Base-by-base conservation (phyloP, 106 monocot species). In the Dendrobium catenatum region DNA sequence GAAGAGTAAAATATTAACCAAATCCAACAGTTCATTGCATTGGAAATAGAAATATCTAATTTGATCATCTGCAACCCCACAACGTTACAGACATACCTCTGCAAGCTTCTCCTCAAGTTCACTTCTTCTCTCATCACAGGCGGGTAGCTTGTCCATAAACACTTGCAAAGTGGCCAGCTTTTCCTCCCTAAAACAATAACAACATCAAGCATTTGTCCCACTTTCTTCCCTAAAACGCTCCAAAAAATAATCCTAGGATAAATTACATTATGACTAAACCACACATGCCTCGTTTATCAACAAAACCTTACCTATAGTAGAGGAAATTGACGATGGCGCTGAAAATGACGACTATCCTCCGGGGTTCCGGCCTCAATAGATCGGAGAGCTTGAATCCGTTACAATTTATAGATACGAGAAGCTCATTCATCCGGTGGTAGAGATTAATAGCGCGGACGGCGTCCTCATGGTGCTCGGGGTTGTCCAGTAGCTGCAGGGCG, bases 311-410 rank as follows among this genome's bases (percentile, higher is more conserved):
- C 95, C 91, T 91, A 86, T 93, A 82, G 59, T 79, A 83, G 19
- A 92, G 55, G 68, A 86, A 94, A 81, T 96, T 96, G 72, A 90
- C 83, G 61, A 96, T 33, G 42, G 84, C 54, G 79, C 92, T 92
- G 70, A 96, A 88, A 80, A 92, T 85, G n/a, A 77, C 81, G 9
- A 64, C 4, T 8, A 92, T 85, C 20, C 87, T 81, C 41, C 54
- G 83, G 7, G 86, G 68, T 4, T 92, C 87, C 24, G 94, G 94
- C 31, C 47, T 76, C 51, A 92, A 37, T 17, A 96, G 82, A 56
- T 96, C 94, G 13, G 72, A 59, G 17, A 96, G 84, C 1, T 41
- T 80, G 85, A 96, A 85, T 6, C 64, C 55, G 0, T 31, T 41
- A 76, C 70, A 82, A 22, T 72, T 61, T 49, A 94, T 86, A 31